Evolutionary conservation across 257 asterid species (phyloP).

Genomic region (Primulina huaijiensis): DNA sequence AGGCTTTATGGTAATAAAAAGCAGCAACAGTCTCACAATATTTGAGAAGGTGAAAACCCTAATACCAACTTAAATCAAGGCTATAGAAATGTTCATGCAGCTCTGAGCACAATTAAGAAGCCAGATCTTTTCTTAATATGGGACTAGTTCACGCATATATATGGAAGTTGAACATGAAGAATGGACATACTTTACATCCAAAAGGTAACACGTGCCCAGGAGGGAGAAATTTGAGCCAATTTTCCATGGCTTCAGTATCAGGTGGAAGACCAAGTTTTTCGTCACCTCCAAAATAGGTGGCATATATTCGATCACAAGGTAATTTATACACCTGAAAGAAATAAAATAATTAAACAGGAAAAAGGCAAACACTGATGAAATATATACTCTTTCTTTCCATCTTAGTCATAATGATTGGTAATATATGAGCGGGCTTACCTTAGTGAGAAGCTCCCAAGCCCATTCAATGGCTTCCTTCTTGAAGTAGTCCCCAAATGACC

Average conservation of each 20-base stretch:
- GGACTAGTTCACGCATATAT: background rate
- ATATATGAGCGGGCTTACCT: conserved; percentile 40
- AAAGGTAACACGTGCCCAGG: conserved; percentile 76
- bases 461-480: conserved; percentile 79
- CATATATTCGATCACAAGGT: conserved; percentile 69
- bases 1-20: background rate
- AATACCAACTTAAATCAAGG: background rate
- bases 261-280: conserved; percentile 84
- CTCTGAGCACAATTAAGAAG: background rate
- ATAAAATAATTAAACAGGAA: conserved; percentile 14
- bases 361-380: conserved; percentile 1
- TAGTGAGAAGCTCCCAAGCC: conserved; percentile 97
- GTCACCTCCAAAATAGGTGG: conserved; percentile 98
- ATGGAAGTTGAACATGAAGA: background rate
- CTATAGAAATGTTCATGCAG: background rate
- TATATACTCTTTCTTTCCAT: background rate
- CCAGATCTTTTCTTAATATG: background rate
- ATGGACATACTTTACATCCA: conserved; percentile 70
- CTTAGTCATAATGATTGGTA: background rate
- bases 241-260: conserved; percentile 74
- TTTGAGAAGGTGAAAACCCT: background rate
- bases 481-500: conserved; percentile 97
- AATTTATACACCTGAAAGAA: conserved; percentile 55
- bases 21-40: background rate
- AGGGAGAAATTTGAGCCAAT: conserved; percentile 91